Evolutionary conservation across 2,329 filamentous ascomycete genomes (phyloP).

Genomic region (Cercospora zeae-maydis): DNA sequence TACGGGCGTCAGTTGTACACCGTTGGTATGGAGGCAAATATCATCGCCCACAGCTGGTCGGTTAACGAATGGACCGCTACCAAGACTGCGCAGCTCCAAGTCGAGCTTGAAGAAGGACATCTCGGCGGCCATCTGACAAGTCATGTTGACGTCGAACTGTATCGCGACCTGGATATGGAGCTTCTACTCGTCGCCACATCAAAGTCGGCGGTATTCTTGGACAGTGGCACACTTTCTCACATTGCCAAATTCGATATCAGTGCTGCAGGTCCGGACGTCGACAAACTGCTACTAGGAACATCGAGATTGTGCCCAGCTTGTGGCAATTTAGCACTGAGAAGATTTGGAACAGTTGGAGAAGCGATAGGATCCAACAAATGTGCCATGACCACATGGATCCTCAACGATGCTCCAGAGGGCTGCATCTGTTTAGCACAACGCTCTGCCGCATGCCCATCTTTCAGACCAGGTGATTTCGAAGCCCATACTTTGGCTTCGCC

Average conservation of each 20-base stretch:
- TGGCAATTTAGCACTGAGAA: constrained; percentile 56
- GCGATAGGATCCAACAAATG: constrained; percentile 6
- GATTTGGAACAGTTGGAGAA: constrained; percentile 61
- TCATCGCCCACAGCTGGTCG: constrained; percentile 23
- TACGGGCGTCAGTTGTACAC: constrained; percentile 22
- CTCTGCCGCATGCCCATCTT: constrained; percentile 14
- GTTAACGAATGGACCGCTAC: constrained; percentile 17
- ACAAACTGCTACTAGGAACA: constrained; percentile 20
- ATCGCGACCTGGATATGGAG: constrained; percentile 27
- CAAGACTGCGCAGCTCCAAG: constrained; percentile 12
- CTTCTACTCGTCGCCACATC: constrained; percentile 24
- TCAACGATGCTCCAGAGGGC: constrained; percentile 30
- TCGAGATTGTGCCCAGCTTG: constrained; percentile 49
- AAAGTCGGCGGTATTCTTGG: constrained; percentile 20
- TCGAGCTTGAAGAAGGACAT: constrained; percentile 14
- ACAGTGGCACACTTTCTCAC: constrained; percentile 20
- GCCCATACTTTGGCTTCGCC: constrained; percentile 14
- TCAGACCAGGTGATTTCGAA: constrained; percentile 15
- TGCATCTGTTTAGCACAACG: constrained; percentile 26
- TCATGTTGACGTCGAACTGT: constrained; percentile 22
- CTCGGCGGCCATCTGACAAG: constrained; percentile 18
- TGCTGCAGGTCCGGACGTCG: constrained; percentile 6
- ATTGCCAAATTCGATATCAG: constrained; percentile 20
- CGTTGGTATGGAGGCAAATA: constrained; percentile 27
- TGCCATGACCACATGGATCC: constrained; percentile 27